Conservation (phyloP, 768 basidiomycete species). For the Boletus edulis region DNA sequence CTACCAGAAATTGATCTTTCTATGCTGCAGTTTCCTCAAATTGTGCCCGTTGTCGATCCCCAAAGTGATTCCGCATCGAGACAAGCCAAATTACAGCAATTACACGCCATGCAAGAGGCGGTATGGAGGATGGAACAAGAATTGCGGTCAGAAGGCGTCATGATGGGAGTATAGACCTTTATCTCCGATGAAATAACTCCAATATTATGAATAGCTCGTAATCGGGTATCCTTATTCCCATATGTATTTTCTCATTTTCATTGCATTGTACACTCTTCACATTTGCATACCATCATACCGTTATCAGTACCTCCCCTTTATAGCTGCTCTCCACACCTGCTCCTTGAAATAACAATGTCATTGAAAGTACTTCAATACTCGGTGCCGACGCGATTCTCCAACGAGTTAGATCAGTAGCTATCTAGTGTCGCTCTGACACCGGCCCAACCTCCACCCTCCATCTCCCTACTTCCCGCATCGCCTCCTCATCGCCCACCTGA, state of each 20-base stretch:
- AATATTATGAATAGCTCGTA: conserved; percentile 10
- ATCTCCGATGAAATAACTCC: no score
- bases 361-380: not conserved
- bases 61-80: conserved; percentile 3
- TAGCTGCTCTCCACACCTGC: not conserved
- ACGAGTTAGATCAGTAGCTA: not conserved
- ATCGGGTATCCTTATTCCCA: conserved; percentile 18
- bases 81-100: conserved; percentile 19
- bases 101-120: conserved; percentile 33
- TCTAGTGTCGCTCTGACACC: conserved; percentile 56
- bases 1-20: conserved; percentile 27
- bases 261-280: not conserved
- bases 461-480: conserved; percentile 87
- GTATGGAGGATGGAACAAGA: conserved; percentile 34
- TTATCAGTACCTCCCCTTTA: not conserved
- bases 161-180: conserved; percentile 1
- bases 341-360: conserved; percentile 1
- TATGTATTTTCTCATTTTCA: conserved; percentile 8
- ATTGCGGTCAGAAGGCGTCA: conserved; percentile 22
- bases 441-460: conserved; percentile 86
- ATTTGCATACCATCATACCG: not conserved
- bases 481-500: conserved; percentile 67
- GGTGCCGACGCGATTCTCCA: not conserved
- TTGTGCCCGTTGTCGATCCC: not conserved
- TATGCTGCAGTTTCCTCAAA: conserved; percentile 20